Conservation (phyloP, 208 protist species). For the Acanthamoeba healyi region DNA sequence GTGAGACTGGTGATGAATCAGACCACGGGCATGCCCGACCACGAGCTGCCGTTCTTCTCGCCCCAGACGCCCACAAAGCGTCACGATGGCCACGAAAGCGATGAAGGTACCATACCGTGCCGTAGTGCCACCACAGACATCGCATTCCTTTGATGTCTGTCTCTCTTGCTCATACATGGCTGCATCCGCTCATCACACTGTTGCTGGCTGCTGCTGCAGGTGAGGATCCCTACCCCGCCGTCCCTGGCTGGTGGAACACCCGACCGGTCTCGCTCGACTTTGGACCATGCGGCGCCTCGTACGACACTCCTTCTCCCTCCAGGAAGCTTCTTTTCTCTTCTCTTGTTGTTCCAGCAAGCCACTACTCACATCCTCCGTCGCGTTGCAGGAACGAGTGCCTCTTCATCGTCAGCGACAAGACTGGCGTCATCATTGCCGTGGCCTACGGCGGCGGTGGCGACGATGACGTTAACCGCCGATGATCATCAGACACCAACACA, state of each 20-base stretch:
- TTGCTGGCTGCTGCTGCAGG: not conserved
- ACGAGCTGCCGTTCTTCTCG: not conserved
- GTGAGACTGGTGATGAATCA: constrained; percentile 18
- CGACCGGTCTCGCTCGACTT: constrained; percentile 38
- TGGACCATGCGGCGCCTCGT: constrained; percentile 31
- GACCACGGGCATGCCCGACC: not conserved
- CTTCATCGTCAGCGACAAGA: constrained; percentile 12
- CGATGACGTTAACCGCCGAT: too few species aligned
- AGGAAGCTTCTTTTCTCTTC: too few species aligned
- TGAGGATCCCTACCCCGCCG: constrained; percentile 11
- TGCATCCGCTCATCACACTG: too few species aligned
- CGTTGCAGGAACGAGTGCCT: constrained; percentile 1
- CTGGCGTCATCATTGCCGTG: constrained; percentile 1
- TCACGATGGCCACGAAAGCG: not conserved
- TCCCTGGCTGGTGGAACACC: not conserved
- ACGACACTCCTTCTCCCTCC: not conserved
- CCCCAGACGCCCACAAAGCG: not conserved
- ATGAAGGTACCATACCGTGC: not conserved
- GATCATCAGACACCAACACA: not conserved
- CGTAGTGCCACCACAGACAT: not conserved
- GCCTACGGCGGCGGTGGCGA: constrained; percentile 44
- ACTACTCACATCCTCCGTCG: too few species aligned
- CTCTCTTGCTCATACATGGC: too few species aligned
- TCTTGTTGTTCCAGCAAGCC: too few species aligned
- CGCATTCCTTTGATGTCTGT: too few species aligned